Conservation (phyloP, 2,329 filamentous ascomycete species). For the Dactylellina cionopaga region DNA sequence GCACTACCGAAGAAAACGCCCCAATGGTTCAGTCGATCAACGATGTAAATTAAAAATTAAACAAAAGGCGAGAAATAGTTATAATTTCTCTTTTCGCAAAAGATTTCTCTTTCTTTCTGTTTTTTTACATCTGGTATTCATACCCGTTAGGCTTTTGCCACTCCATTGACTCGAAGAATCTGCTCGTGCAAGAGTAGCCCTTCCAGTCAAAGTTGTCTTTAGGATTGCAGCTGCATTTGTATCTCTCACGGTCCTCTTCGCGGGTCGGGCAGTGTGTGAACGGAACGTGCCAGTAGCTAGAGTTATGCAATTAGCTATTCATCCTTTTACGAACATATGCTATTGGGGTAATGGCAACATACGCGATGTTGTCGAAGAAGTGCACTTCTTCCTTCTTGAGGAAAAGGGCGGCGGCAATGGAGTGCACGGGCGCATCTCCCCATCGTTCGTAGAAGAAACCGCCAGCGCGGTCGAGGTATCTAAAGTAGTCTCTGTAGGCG, state of each 20-base stretch:
- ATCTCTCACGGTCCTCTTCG: slow-evolving; percentile 81
- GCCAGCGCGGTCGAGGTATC: slow-evolving; percentile 84
- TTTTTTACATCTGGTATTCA: slow-evolving; percentile 69
- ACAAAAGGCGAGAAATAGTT: neutral
- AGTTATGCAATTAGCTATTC: slow-evolving; percentile 1
- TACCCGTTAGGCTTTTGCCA: slow-evolving; percentile 86
- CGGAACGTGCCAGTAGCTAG: slow-evolving; percentile 87
- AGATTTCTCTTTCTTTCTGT: neutral
- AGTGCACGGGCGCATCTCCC: slow-evolving; percentile 97
- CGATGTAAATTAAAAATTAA: neutral
- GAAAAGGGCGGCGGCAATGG: slow-evolving; percentile 88
- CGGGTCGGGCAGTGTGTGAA: slow-evolving; percentile 97
- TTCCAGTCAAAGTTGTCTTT: slow-evolving; percentile 99
- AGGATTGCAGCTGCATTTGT: slow-evolving; percentile 94
- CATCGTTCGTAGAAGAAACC: slow-evolving; percentile 87
- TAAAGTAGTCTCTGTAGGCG: slow-evolving; percentile 90
- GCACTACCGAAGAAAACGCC: too few relatives aligned
- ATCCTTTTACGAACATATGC: neutral
- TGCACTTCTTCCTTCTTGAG: slow-evolving; percentile 93
- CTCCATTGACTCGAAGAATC: slow-evolving; percentile 84
- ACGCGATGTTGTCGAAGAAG: slow-evolving; percentile 97
- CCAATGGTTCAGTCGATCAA: neutral
- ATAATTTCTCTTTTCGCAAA: too few relatives aligned
- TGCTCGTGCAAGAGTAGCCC: slow-evolving; percentile 74
- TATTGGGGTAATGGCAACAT: slow-evolving; percentile 3